Conservation (phyloP, 768 basidiomycete genomes). For the Boletus pseudo-olivaceus region DNA sequence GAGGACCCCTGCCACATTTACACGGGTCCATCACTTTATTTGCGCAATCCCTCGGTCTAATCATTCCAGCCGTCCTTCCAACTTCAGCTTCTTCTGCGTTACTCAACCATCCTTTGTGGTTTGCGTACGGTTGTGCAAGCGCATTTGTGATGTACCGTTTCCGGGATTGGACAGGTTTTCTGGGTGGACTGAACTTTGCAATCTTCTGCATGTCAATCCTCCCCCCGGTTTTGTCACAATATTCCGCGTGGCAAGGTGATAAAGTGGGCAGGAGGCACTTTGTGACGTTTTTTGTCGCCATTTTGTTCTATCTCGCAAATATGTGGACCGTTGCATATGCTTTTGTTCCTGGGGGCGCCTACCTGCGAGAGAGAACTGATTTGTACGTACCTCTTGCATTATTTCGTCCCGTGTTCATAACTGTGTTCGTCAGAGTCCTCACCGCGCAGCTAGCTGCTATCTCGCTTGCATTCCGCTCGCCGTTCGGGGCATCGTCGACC, state of each 20-base stretch:
- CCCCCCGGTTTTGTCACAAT: slow-evolving; percentile 50
- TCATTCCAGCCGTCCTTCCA: slow-evolving; percentile 37
- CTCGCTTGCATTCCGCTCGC: slow-evolving; percentile 45
- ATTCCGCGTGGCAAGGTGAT: slow-evolving; percentile 35
- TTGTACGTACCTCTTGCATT: slow-evolving; percentile 41
- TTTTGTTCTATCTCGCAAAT: slow-evolving; percentile 61
- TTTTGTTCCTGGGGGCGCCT: slow-evolving; percentile 77
- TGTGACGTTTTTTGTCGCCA: slow-evolving; percentile 56
- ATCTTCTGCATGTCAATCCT: slow-evolving; percentile 63
- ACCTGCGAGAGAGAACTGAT: slow-evolving; percentile 75
- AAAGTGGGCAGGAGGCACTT: slow-evolving; percentile 50
- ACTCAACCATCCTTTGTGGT: slow-evolving; percentile 49
- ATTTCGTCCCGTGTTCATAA: not conserved
- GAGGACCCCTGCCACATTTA: slow-evolving; percentile 70
- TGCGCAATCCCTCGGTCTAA: slow-evolving; percentile 56
- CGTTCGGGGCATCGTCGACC: slow-evolving; percentile 8
- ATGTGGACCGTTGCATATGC: slow-evolving; percentile 89
- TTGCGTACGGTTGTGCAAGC: slow-evolving; percentile 49
- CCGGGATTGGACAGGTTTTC: slow-evolving; percentile 67
- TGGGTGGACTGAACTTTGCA: slow-evolving; percentile 60
- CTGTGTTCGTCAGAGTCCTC: slow-evolving; percentile 43
- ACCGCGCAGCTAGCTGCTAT: slow-evolving; percentile 50
- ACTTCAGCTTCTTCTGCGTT: slow-evolving; percentile 15
- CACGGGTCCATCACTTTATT: slow-evolving; percentile 68
- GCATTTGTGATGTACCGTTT: slow-evolving; percentile 56